A percentile compares a stretch with the other conserved stretches of the same genome.
Evolutionary conservation across 805 yeast species (phyloP).

Genomic region (Ogataea henricii): DNA sequence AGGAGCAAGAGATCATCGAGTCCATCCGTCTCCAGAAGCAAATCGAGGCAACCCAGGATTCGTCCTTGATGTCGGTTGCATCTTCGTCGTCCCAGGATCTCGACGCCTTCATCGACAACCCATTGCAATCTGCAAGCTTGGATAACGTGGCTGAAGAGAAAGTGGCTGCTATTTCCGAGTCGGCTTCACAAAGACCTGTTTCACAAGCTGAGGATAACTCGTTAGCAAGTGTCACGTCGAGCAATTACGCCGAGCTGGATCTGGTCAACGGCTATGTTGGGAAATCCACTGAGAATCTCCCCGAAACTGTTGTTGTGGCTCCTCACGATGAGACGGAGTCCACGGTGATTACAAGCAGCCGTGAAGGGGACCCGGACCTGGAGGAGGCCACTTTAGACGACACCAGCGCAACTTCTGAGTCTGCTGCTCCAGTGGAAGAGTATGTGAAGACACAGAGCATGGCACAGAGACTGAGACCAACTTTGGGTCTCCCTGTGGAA

Average conservation of each 20-base stretch:
- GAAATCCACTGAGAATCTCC: conserved; percentile 5
- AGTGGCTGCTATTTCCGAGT: conserved; percentile 2
- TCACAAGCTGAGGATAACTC: conserved; percentile 2
- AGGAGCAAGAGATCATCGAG: conserved; percentile 32
- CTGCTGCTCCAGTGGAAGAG: conserved; percentile 10
- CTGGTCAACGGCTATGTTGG: conserved; percentile 16
- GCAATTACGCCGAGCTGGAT: conserved; percentile 15
- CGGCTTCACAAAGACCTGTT: not conserved
- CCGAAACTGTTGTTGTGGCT: not conserved
- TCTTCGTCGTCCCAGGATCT: conserved; percentile 18
- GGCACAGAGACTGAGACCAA: conserved; percentile 52
- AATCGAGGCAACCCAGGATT: conserved; percentile 19
- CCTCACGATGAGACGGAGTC: conserved; percentile 12
- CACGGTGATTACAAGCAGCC: conserved; percentile 13
- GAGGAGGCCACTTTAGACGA: conserved; percentile 9
- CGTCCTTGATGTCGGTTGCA: conserved; percentile 22
- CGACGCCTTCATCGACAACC: conserved; percentile 11
- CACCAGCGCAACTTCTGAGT: conserved; percentile 2
- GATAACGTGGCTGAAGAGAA: conserved; percentile 6
- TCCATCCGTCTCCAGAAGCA: conserved; percentile 25
- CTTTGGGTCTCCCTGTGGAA: conserved; percentile 31
- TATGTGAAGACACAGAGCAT: conserved; percentile 30
- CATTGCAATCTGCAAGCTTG: not conserved
- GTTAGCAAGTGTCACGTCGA: conserved; percentile 15
- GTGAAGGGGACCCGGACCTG: conserved; percentile 8